Evolutionary conservation across 1,139 yeast genomes (phyloP).

Genomic region (Lodderomyces orthopsilosis): DNA sequence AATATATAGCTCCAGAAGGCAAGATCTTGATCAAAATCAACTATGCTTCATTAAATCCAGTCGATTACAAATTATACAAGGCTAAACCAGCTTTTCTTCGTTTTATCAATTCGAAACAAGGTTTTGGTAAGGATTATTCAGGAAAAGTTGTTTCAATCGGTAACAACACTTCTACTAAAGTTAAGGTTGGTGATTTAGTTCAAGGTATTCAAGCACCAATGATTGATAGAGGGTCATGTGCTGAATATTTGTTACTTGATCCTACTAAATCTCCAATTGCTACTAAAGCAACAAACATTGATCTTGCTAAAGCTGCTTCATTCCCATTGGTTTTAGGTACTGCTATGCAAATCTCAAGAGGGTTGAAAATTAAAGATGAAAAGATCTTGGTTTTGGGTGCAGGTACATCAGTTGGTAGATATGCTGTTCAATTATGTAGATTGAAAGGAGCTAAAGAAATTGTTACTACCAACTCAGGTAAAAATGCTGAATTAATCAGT

Average conservation of each 20-base stretch:
- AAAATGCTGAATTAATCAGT: conserved; percentile 38
- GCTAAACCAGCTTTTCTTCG: conserved; percentile 14
- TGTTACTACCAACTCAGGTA: conserved; percentile 37
- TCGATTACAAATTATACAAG: conserved; percentile 54
- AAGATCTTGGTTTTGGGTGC: conserved; percentile 67
- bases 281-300: conserved; percentile 46
- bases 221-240: conserved; percentile 53
- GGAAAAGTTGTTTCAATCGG: conserved; percentile 67
- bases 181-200: conserved; percentile 61
- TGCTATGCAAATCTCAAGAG: conserved; percentile 45
- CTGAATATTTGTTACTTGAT: conserved; percentile 40
- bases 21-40: conserved; percentile 57
- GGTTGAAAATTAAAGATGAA: conserved; percentile 10
- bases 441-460: conserved; percentile 44
- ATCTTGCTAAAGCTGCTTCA: conserved; percentile 56
- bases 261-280: conserved; percentile 37
- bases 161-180: conserved; percentile 17
- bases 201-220: conserved; percentile 53
- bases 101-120: conserved; percentile 18
- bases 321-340: conserved; percentile 59
- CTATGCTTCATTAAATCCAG: conserved; percentile 64
- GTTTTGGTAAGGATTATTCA: conserved; percentile 66
- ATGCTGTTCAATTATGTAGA: conserved; percentile 56
- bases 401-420: conserved; percentile 68
- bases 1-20: conserved; percentile 34